A percentile compares a stretch with the other conserved stretches of the same genome.
These are phyloP conservation scores for Penicillium sp. DNA, from an alignment of 2,329 filamentous ascomycete species.

Conservation along the genomic window DNA sequence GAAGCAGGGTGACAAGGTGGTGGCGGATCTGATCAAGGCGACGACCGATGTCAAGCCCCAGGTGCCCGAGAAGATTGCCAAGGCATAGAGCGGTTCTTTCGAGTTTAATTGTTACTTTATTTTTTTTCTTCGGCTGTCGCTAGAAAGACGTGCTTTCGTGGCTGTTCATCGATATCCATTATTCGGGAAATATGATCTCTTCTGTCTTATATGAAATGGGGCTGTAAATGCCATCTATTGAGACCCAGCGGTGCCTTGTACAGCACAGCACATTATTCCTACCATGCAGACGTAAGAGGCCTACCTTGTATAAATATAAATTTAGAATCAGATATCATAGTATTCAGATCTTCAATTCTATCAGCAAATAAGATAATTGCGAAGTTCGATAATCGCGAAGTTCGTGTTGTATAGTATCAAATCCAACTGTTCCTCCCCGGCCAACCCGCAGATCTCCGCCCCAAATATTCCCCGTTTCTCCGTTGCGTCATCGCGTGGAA, in stretches of 20 bases:
- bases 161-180: slow-evolving; percentile 31
- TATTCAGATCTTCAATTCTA: no score
- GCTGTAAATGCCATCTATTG: neutral
- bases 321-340: no score
- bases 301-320: no score
- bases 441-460: neutral
- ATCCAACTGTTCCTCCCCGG: neutral
- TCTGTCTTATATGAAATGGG: neutral
- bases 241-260: no score
- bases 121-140: slow-evolving; percentile 18
- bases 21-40: slow-evolving; percentile 81
- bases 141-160: slow-evolving; percentile 25
- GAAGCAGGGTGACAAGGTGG: slow-evolving; percentile 77
- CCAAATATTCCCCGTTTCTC: neutral
- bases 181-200: slow-evolving; percentile 23
- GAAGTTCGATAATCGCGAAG: no score
- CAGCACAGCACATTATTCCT: no score
- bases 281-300: no score
- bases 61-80: slow-evolving; percentile 55
- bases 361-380: no score
- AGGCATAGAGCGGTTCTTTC: slow-evolving; percentile 33
- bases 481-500: slow-evolving; percentile 23
- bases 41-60: slow-evolving; percentile 83
- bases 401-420: neutral
- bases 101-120: neutral